These are phyloP conservation scores for Eimeria praecox DNA, from an alignment of 169 alveolate genomes.

Conservation along the genomic window DNA sequence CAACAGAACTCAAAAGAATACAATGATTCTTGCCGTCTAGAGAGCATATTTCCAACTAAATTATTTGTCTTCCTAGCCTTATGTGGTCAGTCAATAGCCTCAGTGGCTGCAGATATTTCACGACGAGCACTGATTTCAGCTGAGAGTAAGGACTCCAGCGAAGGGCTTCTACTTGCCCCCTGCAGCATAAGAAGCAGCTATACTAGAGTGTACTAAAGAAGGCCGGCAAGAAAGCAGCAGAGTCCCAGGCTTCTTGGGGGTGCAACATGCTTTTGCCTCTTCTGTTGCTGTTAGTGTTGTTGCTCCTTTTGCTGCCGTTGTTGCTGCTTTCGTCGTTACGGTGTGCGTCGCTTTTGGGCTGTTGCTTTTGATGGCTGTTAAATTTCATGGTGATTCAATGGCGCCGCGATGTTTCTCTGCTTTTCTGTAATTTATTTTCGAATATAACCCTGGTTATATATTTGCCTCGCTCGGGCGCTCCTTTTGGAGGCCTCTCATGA, in stretches of 20 bases:
- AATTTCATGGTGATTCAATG: background rate
- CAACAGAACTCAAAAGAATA: constrained; percentile 13
- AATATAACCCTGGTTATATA: background rate
- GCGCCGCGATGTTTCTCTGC: background rate
- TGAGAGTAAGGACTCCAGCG: background rate
- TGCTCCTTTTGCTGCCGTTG: background rate
- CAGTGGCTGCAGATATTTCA: background rate
- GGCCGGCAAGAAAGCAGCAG: background rate
- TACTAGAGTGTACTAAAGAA: background rate
- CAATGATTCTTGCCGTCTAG: background rate
- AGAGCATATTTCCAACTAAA: background rate
- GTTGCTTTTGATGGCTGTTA: background rate
- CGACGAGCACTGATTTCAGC: background rate
- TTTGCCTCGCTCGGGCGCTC: background rate
- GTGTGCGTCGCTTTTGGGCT: background rate
- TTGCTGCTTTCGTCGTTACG: background rate
- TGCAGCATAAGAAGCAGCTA: background rate
- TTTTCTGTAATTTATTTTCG: background rate
- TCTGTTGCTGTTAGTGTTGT: background rate
- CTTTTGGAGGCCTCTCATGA: background rate
- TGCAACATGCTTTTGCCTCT: background rate
- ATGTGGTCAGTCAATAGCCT: background rate
- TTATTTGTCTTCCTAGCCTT: background rate
- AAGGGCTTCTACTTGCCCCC: background rate
- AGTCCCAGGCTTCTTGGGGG: background rate